phyloP scores from a whole-genome alignment of 208 protist genomes.

The Vickermania ingenoplastis region DNA sequence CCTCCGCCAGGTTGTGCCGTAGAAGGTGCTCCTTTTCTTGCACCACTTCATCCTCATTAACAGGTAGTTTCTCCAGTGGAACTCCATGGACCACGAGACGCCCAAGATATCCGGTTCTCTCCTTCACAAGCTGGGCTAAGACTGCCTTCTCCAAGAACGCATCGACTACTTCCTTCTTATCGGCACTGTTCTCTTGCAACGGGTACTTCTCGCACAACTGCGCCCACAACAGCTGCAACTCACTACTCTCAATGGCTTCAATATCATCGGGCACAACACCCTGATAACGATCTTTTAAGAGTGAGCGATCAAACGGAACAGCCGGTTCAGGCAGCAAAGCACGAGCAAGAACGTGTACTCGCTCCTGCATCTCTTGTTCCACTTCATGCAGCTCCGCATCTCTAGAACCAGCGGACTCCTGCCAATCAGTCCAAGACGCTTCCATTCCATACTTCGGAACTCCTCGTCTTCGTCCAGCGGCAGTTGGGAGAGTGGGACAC shows the following conservation, averaged over 20 bases:
- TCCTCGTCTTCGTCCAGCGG: conserved; percentile 38
- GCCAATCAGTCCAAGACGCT: conserved; percentile 13
- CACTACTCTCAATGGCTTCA: conserved; percentile 2
- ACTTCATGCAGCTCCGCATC: no score
- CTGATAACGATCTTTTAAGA: not conserved
- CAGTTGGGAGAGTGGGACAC: conserved; percentile 30
- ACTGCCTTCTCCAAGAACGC: conserved; percentile 7
- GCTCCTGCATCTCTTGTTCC: not conserved
- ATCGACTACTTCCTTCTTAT: conserved; percentile 9
- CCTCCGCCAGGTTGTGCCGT: not conserved
- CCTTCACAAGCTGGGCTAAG: conserved; percentile 12
- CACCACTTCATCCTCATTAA: conserved; percentile 22
- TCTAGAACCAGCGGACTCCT: no score
- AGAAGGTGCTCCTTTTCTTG: conserved; percentile 19
- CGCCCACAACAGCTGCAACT: conserved; percentile 9
- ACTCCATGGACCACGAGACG: conserved; percentile 15
- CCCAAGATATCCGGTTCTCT: conserved; percentile 20
- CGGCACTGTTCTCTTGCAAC: not conserved
- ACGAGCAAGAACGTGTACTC: not conserved
- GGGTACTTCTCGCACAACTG: conserved; percentile 2
- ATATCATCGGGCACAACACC: conserved; percentile 9
- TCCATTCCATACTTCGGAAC: conserved; percentile 45
- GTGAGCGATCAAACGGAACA: not conserved
- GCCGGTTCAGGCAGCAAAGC: not conserved
- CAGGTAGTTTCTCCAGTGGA: conserved; percentile 14